Evolutionary conservation across 345 rosid species (phyloP), one percentile per base, ranked within the genome.

Genomic region (Populus davidiana): DNA sequence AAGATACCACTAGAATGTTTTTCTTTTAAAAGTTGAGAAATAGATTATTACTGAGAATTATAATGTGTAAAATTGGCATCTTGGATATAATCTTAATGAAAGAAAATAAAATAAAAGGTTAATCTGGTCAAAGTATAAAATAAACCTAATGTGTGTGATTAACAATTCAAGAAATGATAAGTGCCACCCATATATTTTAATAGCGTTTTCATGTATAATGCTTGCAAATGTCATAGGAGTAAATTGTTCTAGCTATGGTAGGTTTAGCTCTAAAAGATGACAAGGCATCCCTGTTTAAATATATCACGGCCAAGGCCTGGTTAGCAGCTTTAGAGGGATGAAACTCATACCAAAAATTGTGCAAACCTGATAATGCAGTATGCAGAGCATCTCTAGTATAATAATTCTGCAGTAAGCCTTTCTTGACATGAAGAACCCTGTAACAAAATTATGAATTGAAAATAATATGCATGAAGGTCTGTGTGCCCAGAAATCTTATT

Each of bases 271-370:
- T 82, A 94, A 75, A 93, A 87, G 79, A 92, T 86, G 77, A 92
- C 93, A 81, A 83, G 78, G 41, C 87, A 73, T 79, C 98, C 98
- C 72, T 94, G 94, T 61, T 81, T 78, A 72, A 90, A 80, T 81
- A 94, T 86, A 78, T 83, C 79, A 23, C 88, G 72, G 92, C 94
- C 84, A 91, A 69, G 73, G 85, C 80, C 84, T 84, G 79, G 83
- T 93, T 91, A 66, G 94, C 90, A n/a, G 97, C 91, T 91, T 95
- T 91, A 11, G 99, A 84, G 72, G 98, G 96, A 87, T 94, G 97
- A 83, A 91, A 95, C 72, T 94, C 98, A 73, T 95, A 98, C 97
- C 98, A 93, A 77, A 94, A 38, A 38, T 38, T 38, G 41, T 38
- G 93, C 77, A 93, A 91, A 74, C 69, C 93, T 90, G 47, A 98